Evolutionary conservation across 192 early-diverging fungal species (phyloP).

Genomic region (Coemansia asiatica): DNA sequence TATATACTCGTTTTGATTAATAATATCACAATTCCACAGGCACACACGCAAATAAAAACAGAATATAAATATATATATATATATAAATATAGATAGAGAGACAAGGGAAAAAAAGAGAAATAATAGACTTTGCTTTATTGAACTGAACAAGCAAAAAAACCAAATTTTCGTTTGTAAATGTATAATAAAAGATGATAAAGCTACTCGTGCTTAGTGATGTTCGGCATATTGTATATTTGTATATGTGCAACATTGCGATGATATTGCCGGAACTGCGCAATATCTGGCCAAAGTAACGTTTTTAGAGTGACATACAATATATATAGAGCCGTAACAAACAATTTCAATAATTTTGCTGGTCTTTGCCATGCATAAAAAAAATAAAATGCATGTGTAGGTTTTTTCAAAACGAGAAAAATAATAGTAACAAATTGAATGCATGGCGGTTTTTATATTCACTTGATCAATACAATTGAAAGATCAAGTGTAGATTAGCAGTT

Average conservation of each 20-base stretch:
- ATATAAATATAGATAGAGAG: not conserved
- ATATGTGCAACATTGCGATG: constrained; percentile 1
- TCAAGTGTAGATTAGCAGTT: not conserved
- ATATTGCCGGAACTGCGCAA: constrained; percentile 2
- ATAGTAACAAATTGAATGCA: no score
- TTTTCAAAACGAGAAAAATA: no score
- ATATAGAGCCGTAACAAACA: constrained; percentile 1
- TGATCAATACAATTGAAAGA: not conserved
- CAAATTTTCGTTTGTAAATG: no score
- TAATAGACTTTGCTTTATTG: no score
- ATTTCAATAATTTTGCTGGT: not conserved
- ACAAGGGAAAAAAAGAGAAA: not conserved
- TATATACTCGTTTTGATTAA: not conserved
- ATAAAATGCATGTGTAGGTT: no score
- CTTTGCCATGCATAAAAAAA: not conserved
- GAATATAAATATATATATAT: not conserved
- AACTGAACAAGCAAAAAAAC: no score
- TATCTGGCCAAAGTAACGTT: not conserved
- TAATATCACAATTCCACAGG: not conserved
- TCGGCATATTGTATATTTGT: no score
- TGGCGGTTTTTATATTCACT: not conserved
- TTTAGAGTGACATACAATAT: not conserved
- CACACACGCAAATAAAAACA: not conserved
- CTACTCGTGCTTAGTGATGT: no score
- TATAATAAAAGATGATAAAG: no score